Evolutionary conservation across 1,284 basidiomycete species (phyloP).

Genomic region (Ganoderma sp.): DNA sequence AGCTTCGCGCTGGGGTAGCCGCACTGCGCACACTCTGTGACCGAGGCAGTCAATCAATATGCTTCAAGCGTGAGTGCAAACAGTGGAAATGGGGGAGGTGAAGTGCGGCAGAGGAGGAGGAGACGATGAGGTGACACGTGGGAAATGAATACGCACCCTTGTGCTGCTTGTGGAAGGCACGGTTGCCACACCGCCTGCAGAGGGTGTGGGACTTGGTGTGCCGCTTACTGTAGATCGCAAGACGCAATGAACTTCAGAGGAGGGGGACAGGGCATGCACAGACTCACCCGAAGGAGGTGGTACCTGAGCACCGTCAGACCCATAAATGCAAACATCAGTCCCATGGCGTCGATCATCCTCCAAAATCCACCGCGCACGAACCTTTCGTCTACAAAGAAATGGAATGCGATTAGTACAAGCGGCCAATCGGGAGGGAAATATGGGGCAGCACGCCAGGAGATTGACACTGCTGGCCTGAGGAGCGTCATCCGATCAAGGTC

Average conservation of each 20-base stretch:
- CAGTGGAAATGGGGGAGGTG: neutral
- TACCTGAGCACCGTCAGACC: constrained; percentile 62
- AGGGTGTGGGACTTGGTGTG: constrained; percentile 99
- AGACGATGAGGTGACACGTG: neutral
- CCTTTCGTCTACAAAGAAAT: constrained; percentile 71
- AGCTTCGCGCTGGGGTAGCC: constrained; percentile 97
- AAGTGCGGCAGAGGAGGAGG: constrained; percentile 1
- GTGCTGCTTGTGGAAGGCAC: constrained; percentile 96
- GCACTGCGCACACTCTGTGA: constrained; percentile 89
- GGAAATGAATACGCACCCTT: constrained; percentile 70
- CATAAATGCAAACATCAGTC: constrained; percentile 34
- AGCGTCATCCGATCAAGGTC: constrained; percentile 38
- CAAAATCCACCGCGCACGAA: constrained; percentile 46
- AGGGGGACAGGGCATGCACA: neutral
- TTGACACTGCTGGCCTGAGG: constrained; percentile 40
- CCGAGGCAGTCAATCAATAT: constrained; percentile 6
- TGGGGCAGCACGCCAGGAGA: constrained; percentile 32
- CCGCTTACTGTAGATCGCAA: constrained; percentile 73
- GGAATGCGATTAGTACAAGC: constrained; percentile 37
- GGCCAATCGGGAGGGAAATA: constrained; percentile 16
- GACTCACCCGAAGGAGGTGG: constrained; percentile 87
- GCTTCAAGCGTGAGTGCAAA: neutral
- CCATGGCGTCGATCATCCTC: constrained; percentile 7
- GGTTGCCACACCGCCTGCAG: constrained; percentile 92
- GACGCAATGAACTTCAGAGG: constrained; percentile 9